Base-by-base conservation (phyloP, 495 filamentous ascomycete species). In the Xylaria venustula region DNA sequence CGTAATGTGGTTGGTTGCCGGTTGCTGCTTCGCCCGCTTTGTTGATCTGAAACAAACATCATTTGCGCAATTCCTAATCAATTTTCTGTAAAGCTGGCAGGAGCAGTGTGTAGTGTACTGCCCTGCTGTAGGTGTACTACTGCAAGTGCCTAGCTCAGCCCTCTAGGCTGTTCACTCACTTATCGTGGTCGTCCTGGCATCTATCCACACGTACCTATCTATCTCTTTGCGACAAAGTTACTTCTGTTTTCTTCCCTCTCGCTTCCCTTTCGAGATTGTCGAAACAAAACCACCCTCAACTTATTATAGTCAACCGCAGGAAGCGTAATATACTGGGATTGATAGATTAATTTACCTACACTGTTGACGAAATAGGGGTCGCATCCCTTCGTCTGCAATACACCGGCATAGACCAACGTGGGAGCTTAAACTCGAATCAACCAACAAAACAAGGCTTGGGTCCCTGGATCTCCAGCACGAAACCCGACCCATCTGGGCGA, bases 1-100 rank as follows among this genome's bases (percentile, higher is more conserved):
- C 5, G 30, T 20, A 14, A 11, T 41, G 14, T 54, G 42, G 48
- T 61, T 61, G 58, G 58, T 42, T 30, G 15, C 20, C 14, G 58
- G 30, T 48, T 22, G 26, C 32, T 48, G 50, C 58, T 61, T 48
- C 58, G 58, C 58, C 58, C 50, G 58, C 58, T 61, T 61, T 61
- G 58, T 61, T 54, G 58, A 54, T 61, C 58, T 61, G 58, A 61
- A 61, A 61, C 58, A 45, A 14, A 46, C 41, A 32, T 54, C 47
- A 53, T 60, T 32, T 52, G 28, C 49, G 20, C 49, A 23, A 44
- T 40, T 44, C 37, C 37, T 45, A 45, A 45, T 30, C 40, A 44
- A 4, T 41, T 5, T 41, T 14, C 12, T 34, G 30, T 11, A 5
- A 4, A 34, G 30, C 37, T 15, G 12, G 3, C 3, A n/a, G 3